phyloP scores from a whole-genome alignment of 2,329 filamentous ascomycete genomes.

The Fusarium sp. region DNA sequence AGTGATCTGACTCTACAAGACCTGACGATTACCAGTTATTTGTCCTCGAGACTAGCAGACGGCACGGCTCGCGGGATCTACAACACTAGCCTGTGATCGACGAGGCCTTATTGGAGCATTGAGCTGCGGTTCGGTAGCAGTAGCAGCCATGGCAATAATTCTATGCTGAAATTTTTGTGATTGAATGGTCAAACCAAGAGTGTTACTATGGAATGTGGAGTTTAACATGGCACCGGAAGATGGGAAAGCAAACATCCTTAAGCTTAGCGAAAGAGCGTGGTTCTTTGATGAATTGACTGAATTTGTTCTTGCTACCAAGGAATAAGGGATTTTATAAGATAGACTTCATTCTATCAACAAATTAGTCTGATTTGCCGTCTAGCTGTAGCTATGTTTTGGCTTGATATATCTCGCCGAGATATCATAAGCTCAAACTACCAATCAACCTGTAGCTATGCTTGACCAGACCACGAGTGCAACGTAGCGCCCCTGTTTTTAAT shows the following conservation, averaged over 20 bases:
- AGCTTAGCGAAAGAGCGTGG: not conserved
- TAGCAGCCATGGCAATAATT: not conserved
- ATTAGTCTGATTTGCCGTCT: too few species aligned
- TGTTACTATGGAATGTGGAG: not conserved
- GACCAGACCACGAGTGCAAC: not conserved
- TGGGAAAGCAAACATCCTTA: too few species aligned
- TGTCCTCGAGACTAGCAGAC: not conserved
- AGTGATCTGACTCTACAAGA: too few species aligned
- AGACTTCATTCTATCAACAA: not conserved
- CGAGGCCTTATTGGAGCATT: not conserved
- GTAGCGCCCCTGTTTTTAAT: conserved; percentile 39
- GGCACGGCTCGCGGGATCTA: not conserved
- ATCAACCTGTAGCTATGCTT: not conserved
- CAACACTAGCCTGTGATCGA: not conserved
- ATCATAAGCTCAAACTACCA: too few species aligned
- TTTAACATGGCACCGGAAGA: too few species aligned
- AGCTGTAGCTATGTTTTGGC: too few species aligned
- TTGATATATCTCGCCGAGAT: too few species aligned
- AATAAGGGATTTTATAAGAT: not conserved
- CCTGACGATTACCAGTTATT: not conserved
- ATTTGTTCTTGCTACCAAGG: too few species aligned
- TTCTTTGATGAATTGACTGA: not conserved
- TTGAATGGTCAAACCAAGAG: too few species aligned
- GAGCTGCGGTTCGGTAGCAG: too few species aligned
- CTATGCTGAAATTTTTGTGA: not conserved